These are phyloP conservation scores for Priceomyces haplophilus DNA, from an alignment of 805 yeast species.

Conservation along the genomic window DNA sequence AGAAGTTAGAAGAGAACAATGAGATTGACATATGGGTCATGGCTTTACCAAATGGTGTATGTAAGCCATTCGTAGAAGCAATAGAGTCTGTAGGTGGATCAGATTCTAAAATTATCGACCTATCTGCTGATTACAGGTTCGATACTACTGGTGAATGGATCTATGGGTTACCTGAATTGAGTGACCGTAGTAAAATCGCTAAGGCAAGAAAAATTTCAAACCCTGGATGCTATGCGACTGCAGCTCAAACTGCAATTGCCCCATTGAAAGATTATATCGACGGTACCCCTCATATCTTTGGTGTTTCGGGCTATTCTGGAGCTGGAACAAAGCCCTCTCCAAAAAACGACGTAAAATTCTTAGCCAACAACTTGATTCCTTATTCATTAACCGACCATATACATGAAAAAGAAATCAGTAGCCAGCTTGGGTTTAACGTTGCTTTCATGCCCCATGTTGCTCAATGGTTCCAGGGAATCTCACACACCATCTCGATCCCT, in stretches of 20 bases:
- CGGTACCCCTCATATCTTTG: constrained; percentile 83
- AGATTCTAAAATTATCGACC: constrained; percentile 79
- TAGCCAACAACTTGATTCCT: constrained; percentile 85
- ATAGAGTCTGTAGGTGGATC: constrained; percentile 65
- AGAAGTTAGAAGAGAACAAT: constrained; percentile 64
- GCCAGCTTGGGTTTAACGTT: constrained; percentile 71
- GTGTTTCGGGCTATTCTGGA: constrained; percentile 98
- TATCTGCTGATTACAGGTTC: constrained; percentile 95
- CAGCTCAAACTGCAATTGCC: constrained; percentile 83
- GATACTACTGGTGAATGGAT: constrained; percentile 86
- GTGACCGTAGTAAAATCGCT: constrained; percentile 62
- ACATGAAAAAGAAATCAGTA: constrained; percentile 90
- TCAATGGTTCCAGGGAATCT: constrained; percentile 98
- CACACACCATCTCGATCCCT: constrained; percentile 89
- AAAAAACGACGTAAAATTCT: constrained; percentile 76
- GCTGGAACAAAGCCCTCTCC: constrained; percentile 99
- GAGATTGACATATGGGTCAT: constrained; percentile 96
- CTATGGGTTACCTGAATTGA: constrained; percentile 94
- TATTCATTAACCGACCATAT: constrained; percentile 95
- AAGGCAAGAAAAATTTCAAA: constrained; percentile 80
- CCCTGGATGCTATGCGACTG: constrained; percentile 99
- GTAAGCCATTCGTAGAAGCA: constrained; percentile 82
- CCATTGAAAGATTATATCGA: constrained; percentile 70
- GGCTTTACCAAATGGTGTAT: constrained; percentile 98
- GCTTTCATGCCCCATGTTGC: constrained; percentile 98